A percentile compares a stretch with the other conserved stretches of the same genome.
Conservation (phyloP, 495 filamentous ascomycete species). For the Penicillium robsamsonii region DNA sequence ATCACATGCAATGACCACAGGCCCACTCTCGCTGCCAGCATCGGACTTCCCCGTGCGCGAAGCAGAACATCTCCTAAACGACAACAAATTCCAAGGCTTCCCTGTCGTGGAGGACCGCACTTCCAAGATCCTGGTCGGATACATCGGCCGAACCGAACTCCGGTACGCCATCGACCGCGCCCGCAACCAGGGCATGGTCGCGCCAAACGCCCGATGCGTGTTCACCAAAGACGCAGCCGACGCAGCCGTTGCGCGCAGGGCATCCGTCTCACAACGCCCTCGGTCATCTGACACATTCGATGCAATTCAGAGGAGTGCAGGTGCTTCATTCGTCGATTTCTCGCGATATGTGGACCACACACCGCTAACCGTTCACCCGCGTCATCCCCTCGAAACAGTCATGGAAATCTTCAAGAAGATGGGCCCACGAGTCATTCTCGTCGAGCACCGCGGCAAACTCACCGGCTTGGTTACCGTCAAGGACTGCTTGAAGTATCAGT, state of each 20-base stretch:
- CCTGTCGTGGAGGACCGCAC: constrained; percentile 79
- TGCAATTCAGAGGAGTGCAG: constrained; percentile 56
- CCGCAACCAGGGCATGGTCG: constrained; percentile 68
- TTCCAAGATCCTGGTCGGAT: constrained; percentile 75
- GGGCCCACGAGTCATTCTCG: constrained; percentile 87
- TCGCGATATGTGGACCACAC: constrained; percentile 86
- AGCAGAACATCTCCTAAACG: constrained; percentile 69
- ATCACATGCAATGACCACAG: constrained; percentile 84
- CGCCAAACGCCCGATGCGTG: constrained; percentile 68
- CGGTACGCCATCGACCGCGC: constrained; percentile 88
- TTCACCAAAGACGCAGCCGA: constrained; percentile 67
- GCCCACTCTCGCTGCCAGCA: constrained; percentile 69
- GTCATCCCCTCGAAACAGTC: constrained; percentile 89
- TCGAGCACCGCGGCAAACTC: constrained; percentile 83
- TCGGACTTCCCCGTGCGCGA: constrained; percentile 70
- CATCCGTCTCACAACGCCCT: constrained; percentile 23
- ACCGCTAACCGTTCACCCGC: constrained; percentile 86
- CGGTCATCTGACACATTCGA: constrained; percentile 62
- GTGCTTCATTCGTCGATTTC: constrained; percentile 70
- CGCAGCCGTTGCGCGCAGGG: constrained; percentile 37
- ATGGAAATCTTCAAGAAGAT: constrained; percentile 99
- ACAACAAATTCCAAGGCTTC: constrained; percentile 92
- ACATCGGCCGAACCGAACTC: constrained; percentile 92
- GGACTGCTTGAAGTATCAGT: constrained; percentile 96
- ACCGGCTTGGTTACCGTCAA: constrained; percentile 91